A percentile compares a stretch with the other conserved stretches of the same genome.
These are phyloP conservation scores for Hydrangea macrophylla DNA, from an alignment of 148 eudicot genomes.

Conservation along the genomic window DNA sequence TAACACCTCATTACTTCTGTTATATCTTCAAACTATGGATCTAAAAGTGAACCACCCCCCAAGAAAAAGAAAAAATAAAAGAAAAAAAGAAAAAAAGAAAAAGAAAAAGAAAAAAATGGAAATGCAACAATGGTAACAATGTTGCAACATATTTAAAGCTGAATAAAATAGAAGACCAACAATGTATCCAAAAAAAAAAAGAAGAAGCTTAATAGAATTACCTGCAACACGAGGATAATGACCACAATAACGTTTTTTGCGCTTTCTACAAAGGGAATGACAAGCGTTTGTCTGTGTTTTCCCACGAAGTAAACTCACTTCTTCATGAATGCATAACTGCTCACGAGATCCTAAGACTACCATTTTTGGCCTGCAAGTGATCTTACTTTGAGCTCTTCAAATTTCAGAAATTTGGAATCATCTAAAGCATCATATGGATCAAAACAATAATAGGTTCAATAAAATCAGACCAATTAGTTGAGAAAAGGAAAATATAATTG, in stretches of 20 bases:
- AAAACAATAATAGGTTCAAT: not conserved
- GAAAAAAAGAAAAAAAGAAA: not conserved
- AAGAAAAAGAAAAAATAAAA: no score
- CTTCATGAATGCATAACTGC: conserved; percentile 91
- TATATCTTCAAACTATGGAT: not conserved
- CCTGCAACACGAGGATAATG: conserved; percentile 75
- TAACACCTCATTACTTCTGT: not conserved
- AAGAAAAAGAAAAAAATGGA: not conserved
- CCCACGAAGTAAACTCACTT: conserved; percentile 76
- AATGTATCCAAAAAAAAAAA: not conserved
- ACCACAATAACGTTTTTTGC: conserved; percentile 52
- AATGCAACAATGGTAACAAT: not conserved
- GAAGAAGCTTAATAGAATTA: conserved; percentile 11
- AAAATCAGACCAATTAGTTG: not conserved
- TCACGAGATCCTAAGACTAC: conserved; percentile 95
- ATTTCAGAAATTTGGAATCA: not conserved
- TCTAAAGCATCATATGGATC: not conserved
- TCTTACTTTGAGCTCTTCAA: not conserved
- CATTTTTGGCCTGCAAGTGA: conserved; percentile 90
- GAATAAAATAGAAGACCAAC: not conserved
- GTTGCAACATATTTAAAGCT: not conserved
- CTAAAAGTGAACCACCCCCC: no score
- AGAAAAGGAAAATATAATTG: not conserved
- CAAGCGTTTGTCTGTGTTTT: conserved; percentile 91
- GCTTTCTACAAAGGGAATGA: conserved; percentile 61